Evolutionary conservation across 441 rosid species (phyloP).

Genomic region (Melianthus villosus): DNA sequence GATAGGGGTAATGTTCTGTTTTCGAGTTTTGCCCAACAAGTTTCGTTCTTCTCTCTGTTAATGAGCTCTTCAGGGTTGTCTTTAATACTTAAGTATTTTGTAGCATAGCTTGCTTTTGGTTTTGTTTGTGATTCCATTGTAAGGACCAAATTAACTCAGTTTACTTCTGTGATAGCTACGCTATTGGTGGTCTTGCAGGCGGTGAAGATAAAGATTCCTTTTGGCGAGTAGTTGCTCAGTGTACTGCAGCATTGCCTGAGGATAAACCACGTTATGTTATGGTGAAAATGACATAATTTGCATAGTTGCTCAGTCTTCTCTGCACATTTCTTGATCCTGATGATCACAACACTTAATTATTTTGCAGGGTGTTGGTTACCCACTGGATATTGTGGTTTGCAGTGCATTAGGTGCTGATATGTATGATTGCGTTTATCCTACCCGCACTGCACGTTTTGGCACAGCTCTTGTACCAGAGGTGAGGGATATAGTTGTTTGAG

Average conservation of each 20-base stretch:
- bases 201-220: constrained; percentile 82
- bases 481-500: constrained; percentile 9
- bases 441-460: constrained; percentile 80
- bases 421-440: constrained; percentile 74
- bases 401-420: constrained; percentile 75
- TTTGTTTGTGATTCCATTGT: constrained; percentile 4
- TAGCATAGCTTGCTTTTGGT: background rate
- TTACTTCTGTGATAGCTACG: constrained; percentile 46
- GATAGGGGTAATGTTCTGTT: too few relatives aligned
- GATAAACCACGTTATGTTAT: constrained; percentile 75
- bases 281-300: constrained; percentile 31
- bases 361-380: constrained; percentile 71
- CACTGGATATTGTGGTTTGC: constrained; percentile 67
- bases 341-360: constrained; percentile 1
- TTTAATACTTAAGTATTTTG: too few relatives aligned
- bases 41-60: too few relatives aligned
- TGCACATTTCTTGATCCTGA: too few relatives aligned
- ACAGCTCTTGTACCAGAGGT: constrained; percentile 69
- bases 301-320: too few relatives aligned
- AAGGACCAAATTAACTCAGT: constrained; percentile 15
- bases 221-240: constrained; percentile 82
- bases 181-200: constrained; percentile 75
- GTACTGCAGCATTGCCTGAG: constrained; percentile 60
- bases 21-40: too few relatives aligned
- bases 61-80: too few relatives aligned